Conservation (phyloP, 192 early-diverging fungal genomes). For the Chytriomyces sp. region DNA sequence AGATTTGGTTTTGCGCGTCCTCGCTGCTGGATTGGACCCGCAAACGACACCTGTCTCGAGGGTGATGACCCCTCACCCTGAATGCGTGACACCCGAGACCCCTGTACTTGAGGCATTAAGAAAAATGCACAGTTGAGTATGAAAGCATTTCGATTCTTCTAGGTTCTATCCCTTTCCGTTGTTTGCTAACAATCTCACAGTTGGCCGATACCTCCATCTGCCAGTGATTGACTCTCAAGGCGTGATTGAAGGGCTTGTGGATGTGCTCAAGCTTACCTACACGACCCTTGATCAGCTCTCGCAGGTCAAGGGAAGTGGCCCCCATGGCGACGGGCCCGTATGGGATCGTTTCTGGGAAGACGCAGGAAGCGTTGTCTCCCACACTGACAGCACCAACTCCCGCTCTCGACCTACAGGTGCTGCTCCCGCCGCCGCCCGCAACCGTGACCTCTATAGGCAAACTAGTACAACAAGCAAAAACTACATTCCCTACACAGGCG, state of each 20-base stretch:
- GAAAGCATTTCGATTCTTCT: background rate
- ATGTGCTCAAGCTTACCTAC: conserved; percentile 57
- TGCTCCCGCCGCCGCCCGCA: background rate
- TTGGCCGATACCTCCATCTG: conserved; percentile 52
- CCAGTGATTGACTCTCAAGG: conserved; percentile 47
- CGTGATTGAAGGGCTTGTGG: conserved; percentile 49
- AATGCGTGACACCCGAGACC: conserved; percentile 47
- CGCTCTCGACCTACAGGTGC: background rate
- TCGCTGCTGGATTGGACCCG: conserved; percentile 77
- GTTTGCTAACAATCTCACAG: background rate
- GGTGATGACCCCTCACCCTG: conserved; percentile 57
- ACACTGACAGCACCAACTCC: background rate
- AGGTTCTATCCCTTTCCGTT: background rate
- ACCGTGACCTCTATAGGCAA: no score
- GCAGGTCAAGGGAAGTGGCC: conserved; percentile 1
- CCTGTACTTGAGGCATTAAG: conserved; percentile 51
- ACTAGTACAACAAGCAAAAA: background rate
- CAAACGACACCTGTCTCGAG: conserved; percentile 63
- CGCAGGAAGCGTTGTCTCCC: conserved; percentile 6
- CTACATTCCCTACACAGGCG: background rate
- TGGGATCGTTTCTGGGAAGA: conserved; percentile 54
- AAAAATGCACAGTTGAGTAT: conserved; percentile 44
- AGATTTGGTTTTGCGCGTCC: conserved; percentile 52
- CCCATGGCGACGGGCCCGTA: conserved; percentile 28
- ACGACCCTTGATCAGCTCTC: conserved; percentile 36